Conservation (phyloP, 2,329 filamentous ascomycete species). For the Microcera coccophila region DNA sequence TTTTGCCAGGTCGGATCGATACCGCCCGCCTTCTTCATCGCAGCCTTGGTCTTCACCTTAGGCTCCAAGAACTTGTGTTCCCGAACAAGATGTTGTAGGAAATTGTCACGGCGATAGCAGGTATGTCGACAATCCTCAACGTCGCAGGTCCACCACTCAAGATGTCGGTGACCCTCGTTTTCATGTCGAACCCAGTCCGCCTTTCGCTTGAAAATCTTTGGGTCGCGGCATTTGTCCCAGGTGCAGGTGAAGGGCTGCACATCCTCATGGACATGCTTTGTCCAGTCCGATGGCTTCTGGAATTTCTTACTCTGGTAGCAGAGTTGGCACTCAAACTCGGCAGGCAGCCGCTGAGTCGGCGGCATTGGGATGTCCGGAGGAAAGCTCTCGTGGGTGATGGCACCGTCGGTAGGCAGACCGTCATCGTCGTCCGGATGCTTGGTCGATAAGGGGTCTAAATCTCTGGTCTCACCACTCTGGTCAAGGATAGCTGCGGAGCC, state of each 20-base stretch:
- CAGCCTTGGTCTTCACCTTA: constrained; percentile 69
- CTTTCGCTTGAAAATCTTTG: constrained; percentile 91
- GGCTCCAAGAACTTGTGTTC: constrained; percentile 86
- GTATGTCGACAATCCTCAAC: constrained; percentile 75
- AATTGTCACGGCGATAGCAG: constrained; percentile 88
- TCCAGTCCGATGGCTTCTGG: constrained; percentile 92
- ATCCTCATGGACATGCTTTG: constrained; percentile 92
- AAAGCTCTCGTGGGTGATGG: constrained; percentile 69
- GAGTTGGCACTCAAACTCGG: constrained; percentile 83
- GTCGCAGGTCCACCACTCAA: constrained; percentile 88
- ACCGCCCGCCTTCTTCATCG: constrained; percentile 56
- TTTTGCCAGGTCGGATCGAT: constrained; percentile 69
- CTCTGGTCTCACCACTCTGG: constrained; percentile 55
- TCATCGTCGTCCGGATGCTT: constrained; percentile 52
- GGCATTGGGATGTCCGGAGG: constrained; percentile 78
- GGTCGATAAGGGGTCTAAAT: constrained; percentile 54
- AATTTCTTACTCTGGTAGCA: constrained; percentile 85
- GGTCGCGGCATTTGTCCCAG: constrained; percentile 75
- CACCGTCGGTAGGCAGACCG: constrained; percentile 63
- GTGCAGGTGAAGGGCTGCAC: constrained; percentile 92
- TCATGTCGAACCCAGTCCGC: constrained; percentile 95
- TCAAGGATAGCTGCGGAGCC: constrained; percentile 63
- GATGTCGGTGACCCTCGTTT: constrained; percentile 82
- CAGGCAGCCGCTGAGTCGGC: constrained; percentile 70
- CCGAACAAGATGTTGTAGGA: constrained; percentile 84